phyloP scores from a whole-genome alignment of 805 yeast species.

The Ogataea populi-albae region DNA sequence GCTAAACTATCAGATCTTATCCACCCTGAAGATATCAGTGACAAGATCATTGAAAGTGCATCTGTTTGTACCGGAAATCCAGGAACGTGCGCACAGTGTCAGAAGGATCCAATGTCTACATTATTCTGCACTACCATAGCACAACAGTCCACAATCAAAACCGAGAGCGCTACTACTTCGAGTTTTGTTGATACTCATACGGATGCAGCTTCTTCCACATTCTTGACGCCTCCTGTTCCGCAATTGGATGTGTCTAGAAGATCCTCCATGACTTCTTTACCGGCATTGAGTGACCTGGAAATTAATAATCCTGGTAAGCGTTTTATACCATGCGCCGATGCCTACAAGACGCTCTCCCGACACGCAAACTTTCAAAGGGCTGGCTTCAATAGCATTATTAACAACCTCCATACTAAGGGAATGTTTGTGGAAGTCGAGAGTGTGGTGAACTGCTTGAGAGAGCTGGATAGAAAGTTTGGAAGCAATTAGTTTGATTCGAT shows the following conservation, averaged over 20 bases:
- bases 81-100: constrained; percentile 83
- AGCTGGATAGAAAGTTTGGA: constrained; percentile 64
- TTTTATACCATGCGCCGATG: constrained; percentile 86
- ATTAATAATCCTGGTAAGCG: constrained; percentile 38
- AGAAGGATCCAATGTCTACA: constrained; percentile 81
- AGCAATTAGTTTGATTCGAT: constrained; percentile 24
- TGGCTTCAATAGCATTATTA: constrained; percentile 71
- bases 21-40: constrained; percentile 11
- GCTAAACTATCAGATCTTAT: constrained; percentile 3
- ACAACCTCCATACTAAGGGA: constrained; percentile 73
- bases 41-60: constrained; percentile 19
- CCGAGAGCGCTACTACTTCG: constrained; percentile 6
- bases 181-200: no score
- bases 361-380: constrained; percentile 74
- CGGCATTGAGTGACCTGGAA: constrained; percentile 27
- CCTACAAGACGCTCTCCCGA: constrained; percentile 80
- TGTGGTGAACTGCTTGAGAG: constrained; percentile 80
- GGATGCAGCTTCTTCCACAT: no score
- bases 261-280: constrained; percentile 23
- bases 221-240: constrained; percentile 13
- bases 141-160: constrained; percentile 11
- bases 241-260: constrained; percentile 14
- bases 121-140: constrained; percentile 87
- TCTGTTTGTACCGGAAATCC: constrained; percentile 81
- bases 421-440: constrained; percentile 91